Conservation (phyloP, 345 rosid genomes). For the Noccaea bulbosa region DNA sequence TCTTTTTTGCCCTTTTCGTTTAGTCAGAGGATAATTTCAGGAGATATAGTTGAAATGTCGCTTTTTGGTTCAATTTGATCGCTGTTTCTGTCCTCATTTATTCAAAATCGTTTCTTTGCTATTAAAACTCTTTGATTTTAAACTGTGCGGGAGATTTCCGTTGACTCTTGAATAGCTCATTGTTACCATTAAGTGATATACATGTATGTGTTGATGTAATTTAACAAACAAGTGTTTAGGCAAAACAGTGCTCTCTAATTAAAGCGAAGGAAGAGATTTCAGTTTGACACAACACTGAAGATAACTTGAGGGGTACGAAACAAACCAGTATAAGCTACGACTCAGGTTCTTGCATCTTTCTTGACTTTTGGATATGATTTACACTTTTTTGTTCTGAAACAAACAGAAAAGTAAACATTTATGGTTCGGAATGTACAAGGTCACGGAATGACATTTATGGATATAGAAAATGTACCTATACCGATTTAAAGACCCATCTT, state of each 20-base stretch:
- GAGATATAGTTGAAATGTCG: no score
- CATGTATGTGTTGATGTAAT: background rate
- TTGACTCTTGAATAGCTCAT: background rate
- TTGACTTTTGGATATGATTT: background rate
- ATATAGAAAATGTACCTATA: slow-evolving; percentile 8
- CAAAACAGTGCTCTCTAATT: slow-evolving; percentile 18
- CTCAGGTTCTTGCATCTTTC: background rate
- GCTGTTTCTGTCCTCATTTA: no score
- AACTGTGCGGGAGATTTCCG: background rate
- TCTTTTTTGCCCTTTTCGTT: no score
- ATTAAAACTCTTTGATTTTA: no score
- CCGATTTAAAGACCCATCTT: slow-evolving; percentile 20
- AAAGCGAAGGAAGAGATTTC: background rate
- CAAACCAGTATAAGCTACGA: background rate
- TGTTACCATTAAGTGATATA: background rate
- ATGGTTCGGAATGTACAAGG: slow-evolving; percentile 41
- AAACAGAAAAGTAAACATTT: slow-evolving; percentile 25
- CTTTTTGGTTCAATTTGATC: no score
- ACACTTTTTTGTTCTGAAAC: slow-evolving; percentile 1
- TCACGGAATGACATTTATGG: slow-evolving; percentile 37
- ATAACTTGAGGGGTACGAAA: slow-evolving; percentile 26
- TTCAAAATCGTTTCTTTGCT: no score
- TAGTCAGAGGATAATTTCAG: no score
- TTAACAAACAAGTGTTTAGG: slow-evolving; percentile 1
- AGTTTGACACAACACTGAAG: background rate